Conservation (phyloP, 2,329 filamentous ascomycete species). For the Cryphonectria parasitica region DNA sequence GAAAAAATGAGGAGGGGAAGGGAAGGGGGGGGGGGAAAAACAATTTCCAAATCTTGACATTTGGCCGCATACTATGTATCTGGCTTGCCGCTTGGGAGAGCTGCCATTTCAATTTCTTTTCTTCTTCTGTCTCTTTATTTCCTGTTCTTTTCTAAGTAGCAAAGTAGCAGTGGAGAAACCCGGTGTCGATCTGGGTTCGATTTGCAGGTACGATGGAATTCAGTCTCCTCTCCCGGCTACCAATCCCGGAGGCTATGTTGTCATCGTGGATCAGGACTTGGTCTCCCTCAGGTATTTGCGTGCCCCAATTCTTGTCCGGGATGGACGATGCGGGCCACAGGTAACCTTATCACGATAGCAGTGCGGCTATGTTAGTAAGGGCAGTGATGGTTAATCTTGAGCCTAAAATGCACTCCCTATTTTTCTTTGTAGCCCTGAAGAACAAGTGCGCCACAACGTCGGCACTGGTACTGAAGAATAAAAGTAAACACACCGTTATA, state of each 20-base stretch:
- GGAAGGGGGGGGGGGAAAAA: no score
- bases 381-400: background rate
- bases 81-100: background rate
- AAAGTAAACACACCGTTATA: background rate
- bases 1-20: background rate
- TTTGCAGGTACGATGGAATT: background rate
- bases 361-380: background rate
- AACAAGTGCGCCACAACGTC: background rate
- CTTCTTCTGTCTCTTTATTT: background rate
- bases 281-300: background rate
- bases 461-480: background rate
- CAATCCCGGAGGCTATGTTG: conserved; percentile 15
- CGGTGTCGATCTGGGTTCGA: conserved; percentile 2
- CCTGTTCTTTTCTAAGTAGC: background rate
- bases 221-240: background rate
- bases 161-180: conserved; percentile 1
- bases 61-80: background rate
- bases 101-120: background rate
- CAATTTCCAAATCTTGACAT: background rate
- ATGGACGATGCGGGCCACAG: background rate
- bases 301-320: conserved; percentile 3
- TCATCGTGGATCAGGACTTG: conserved; percentile 9
- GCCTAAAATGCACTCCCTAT: background rate
- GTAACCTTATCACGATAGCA: conserved; percentile 5
- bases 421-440: background rate